Base-by-base conservation (phyloP, 2,329 filamentous ascomycete species). In the Diaporthe longicolla region DNA sequence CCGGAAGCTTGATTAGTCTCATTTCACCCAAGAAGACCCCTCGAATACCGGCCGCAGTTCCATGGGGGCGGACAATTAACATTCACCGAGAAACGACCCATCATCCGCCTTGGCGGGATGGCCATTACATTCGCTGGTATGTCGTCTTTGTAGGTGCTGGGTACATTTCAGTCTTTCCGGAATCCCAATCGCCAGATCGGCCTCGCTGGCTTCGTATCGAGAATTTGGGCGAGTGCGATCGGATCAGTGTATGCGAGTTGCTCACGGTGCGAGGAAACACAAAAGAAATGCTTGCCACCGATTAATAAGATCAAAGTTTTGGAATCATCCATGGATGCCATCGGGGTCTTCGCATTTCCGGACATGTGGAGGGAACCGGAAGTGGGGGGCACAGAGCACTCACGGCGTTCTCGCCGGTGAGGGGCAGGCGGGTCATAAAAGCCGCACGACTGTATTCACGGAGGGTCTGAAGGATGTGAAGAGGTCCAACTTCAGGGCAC, bases 371-470 rank as follows among this genome's bases (percentile, higher is more conserved):
- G 35, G n/a, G 35, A 43, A 26, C n/a, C n/a, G 17, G 58, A 29
- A 11, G 10, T 21, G 45, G n/a, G 21, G 32, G 6, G 11, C n/a
- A 48, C 17, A 21, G 4, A 17, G 50, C 11, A 19, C 26, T 21
- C 19, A 9, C 61, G 61, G 61, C 43, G 21, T 66, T 66, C 61
- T 66, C 61, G 61, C 61, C 45, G 43, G 10, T 35, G 61, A 65
- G 43, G 43, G 61, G 19, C 11, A 2, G 43, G 19, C 61, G 10
- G 19, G 10, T 11, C 11, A 13, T 17, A 21, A 35, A 48, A 35
- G 32, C 21, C 32, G 37, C 26, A 32, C 26, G 59, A n/a, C 17
- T 37, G 32, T 35, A 24, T 7, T 5, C 32, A 29, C 35, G 8
- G 19, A 35, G 17, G 54, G 29, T 29, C 26, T 10, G 54, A 32